These are phyloP conservation scores for Yamadazyma membranifaciens DNA, from an alignment of 1,139 yeast genomes.

Conservation along the genomic window DNA sequence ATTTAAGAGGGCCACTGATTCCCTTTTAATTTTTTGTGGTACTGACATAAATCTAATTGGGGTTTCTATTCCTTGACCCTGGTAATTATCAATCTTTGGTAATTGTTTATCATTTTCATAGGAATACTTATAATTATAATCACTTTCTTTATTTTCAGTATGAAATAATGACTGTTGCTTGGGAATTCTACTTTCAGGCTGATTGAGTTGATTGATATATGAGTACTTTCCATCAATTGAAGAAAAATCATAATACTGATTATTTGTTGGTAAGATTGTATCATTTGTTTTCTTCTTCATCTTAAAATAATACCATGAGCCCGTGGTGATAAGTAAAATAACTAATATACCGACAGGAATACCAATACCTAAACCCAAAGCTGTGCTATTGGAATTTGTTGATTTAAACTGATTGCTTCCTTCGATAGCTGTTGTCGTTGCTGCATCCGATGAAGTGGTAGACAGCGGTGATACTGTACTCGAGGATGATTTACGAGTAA, in stretches of 20 bases:
- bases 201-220: neutral
- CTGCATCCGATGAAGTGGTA: neutral
- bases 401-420: neutral
- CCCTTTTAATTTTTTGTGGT: constrained; percentile 10
- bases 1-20: constrained; percentile 11
- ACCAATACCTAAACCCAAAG: constrained; percentile 42
- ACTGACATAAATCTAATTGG: constrained; percentile 16
- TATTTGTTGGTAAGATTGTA: constrained; percentile 12
- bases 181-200: neutral
- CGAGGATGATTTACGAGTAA: neutral
- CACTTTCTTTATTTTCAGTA: neutral
- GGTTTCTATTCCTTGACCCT: constrained; percentile 4
- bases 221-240: neutral
- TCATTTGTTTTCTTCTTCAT: constrained; percentile 10
- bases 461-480: neutral
- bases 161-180: neutral
- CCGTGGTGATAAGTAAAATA: constrained; percentile 23
- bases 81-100: neutral
- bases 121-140: neutral
- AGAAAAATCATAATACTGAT: neutral
- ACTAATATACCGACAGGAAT: constrained; percentile 39
- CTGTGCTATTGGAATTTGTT: constrained; percentile 14
- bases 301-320: constrained; percentile 19
- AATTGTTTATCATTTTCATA: neutral
- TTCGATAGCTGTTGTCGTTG: neutral